Evolutionary conservation across 2,329 filamentous ascomycete genomes (phyloP).

Genomic region (Zopfia rhizophila): DNA sequence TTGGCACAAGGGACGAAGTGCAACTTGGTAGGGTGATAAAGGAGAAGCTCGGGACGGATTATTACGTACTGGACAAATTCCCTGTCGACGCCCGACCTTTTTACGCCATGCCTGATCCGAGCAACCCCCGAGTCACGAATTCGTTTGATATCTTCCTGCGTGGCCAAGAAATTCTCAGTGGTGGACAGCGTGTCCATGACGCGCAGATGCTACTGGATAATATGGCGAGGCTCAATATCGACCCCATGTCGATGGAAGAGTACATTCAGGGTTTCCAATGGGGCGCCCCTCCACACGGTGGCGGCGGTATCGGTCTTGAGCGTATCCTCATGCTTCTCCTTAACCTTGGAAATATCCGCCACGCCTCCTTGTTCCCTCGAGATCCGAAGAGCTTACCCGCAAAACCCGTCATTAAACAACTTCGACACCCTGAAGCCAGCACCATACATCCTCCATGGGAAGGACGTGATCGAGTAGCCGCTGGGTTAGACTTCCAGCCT

Average conservation of each 20-base stretch:
- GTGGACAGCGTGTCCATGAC: constrained; percentile 92
- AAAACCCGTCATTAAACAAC: constrained; percentile 67
- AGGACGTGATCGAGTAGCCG: constrained; percentile 59
- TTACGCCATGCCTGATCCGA: constrained; percentile 86
- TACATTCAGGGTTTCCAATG: constrained; percentile 90
- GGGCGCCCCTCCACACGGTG: constrained; percentile 88
- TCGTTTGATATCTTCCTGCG: constrained; percentile 96
- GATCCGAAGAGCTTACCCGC: constrained; percentile 88
- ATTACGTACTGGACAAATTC: constrained; percentile 95
- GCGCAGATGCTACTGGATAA: constrained; percentile 77
- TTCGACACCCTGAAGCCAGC: constrained; percentile 89
- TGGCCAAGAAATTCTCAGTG: constrained; percentile 91
- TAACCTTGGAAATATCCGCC: constrained; percentile 86
- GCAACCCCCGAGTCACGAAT: constrained; percentile 79
- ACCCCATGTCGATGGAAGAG: constrained; percentile 85
- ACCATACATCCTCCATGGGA: constrained; percentile 77
- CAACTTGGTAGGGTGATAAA: constrained; percentile 85
- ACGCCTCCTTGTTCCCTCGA: constrained; percentile 86
- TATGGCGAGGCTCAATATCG: constrained; percentile 79
- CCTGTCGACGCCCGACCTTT: constrained; percentile 85
- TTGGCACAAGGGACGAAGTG: constrained; percentile 87
- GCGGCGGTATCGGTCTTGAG: constrained; percentile 89
- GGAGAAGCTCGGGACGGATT: constrained; percentile 87
- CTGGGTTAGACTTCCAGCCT: constrained; percentile 70
- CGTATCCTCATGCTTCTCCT: constrained; percentile 87